phyloP scores from a whole-genome alignment of 2,329 filamentous ascomycete genomes.

The Colletotrichum karsti region DNA sequence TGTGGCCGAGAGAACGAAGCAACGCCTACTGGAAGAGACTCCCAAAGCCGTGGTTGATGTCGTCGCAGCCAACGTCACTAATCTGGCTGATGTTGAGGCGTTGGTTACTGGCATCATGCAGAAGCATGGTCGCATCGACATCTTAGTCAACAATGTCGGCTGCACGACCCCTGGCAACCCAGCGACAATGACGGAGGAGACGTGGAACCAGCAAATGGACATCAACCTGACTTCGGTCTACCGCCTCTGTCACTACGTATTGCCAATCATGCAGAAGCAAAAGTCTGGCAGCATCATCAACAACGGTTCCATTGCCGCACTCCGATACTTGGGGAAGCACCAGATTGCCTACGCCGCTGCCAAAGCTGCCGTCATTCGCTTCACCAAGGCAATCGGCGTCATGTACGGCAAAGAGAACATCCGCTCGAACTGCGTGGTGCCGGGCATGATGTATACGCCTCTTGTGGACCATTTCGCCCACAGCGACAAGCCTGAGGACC shows the following conservation, averaged over 20 bases:
- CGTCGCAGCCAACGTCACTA: background rate
- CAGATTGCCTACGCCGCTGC: background rate
- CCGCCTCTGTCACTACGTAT: background rate
- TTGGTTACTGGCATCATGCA: background rate
- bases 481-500: background rate
- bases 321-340: background rate
- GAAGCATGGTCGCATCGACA: background rate
- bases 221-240: background rate
- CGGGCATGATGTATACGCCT: background rate
- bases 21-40: background rate
- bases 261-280: background rate
- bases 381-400: background rate
- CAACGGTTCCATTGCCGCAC: background rate
- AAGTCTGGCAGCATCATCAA: background rate
- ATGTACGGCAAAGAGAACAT: background rate
- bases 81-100: background rate
- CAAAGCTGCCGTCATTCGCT: background rate
- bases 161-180: background rate
- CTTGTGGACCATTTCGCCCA: background rate
- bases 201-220: background rate
- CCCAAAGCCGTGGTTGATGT: background rate
- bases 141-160: background rate
- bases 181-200: background rate
- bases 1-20: background rate
- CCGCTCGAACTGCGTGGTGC: background rate